Percentiles rank a stretch among this genome's conserved stretches.
These are phyloP conservation scores for Fusarium setosum DNA, from an alignment of 2,329 filamentous ascomycete species.

Conservation along the genomic window DNA sequence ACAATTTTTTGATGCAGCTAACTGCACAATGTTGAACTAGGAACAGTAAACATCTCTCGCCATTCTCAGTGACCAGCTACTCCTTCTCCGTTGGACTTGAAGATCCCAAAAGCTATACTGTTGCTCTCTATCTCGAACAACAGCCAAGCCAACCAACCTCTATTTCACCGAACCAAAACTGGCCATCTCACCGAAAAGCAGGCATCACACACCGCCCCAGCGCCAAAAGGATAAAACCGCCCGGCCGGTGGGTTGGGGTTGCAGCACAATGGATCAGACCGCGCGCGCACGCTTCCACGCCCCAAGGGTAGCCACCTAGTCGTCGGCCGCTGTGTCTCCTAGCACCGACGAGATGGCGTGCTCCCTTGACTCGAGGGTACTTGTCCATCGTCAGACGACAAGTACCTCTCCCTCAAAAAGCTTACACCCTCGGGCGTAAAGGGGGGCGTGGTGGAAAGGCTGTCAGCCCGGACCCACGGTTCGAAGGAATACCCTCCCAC, in stretches of 20 bases:
- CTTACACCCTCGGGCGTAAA: background rate
- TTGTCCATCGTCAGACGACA: conserved; percentile 32
- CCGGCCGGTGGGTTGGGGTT: conserved; percentile 41
- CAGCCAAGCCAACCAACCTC: background rate
- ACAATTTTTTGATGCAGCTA: background rate
- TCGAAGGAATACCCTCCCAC: conserved; percentile 18
- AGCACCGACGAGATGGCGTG: conserved; percentile 14
- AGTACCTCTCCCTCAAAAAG: conserved; percentile 17
- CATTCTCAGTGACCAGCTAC: too few species aligned
- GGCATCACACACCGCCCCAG: background rate
- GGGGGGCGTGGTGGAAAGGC: conserved; percentile 1
- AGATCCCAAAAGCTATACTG: too few species aligned
- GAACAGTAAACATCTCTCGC: too few species aligned
- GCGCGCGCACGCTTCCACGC: conserved; percentile 5
- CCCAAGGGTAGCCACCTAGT: conserved; percentile 6
- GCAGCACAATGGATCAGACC: conserved; percentile 18
- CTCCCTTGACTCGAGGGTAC: conserved; percentile 22
- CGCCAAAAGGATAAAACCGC: background rate
- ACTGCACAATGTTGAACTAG: too few species aligned
- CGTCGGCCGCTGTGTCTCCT: background rate
- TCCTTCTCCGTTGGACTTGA: too few species aligned
- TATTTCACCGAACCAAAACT: background rate
- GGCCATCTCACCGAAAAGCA: background rate
- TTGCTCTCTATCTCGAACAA: background rate
- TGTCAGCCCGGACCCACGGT: conserved; percentile 21